These are phyloP conservation scores for Physaria fendleri DNA, from an alignment of 345 rosid species.

Conservation along the genomic window DNA sequence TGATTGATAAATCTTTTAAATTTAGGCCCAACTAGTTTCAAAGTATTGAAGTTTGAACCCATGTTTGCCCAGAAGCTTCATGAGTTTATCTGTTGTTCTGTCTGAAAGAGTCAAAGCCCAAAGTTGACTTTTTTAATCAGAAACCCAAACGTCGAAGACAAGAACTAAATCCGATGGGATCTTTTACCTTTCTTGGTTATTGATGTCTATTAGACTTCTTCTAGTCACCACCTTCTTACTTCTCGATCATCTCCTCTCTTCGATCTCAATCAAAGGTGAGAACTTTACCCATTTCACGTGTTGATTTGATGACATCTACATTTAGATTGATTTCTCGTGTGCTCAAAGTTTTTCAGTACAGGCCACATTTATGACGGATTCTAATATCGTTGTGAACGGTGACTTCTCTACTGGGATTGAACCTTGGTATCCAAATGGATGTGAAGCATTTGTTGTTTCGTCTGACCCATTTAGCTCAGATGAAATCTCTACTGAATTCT, in stretches of 20 bases:
- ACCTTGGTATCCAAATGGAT: slow-evolving; percentile 74
- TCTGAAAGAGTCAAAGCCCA: slow-evolving; percentile 15
- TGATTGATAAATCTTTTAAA: too few species aligned
- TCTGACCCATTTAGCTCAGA: slow-evolving; percentile 37
- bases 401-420: slow-evolving; percentile 70
- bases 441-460: slow-evolving; percentile 58
- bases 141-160: slow-evolving; percentile 4
- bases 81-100: not conserved
- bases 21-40: not conserved
- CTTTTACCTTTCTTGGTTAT: slow-evolving; percentile 2
- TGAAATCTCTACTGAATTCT: slow-evolving; percentile 22
- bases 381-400: slow-evolving; percentile 53
- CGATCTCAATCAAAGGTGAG: slow-evolving; percentile 14
- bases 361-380: slow-evolving; percentile 21
- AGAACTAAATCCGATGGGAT: not conserved
- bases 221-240: slow-evolving; percentile 6
- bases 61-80: not conserved
- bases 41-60: not conserved
- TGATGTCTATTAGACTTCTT: not conserved
- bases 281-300: slow-evolving; percentile 7
- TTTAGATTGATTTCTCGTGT: not conserved
- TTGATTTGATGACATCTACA: slow-evolving; percentile 1
- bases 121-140: not conserved
- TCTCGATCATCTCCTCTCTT: not conserved
- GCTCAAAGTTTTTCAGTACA: slow-evolving; percentile 1